Base-by-base conservation (phyloP, 768 basidiomycete genomes). In the Brasilioporus rufonigricans region DNA sequence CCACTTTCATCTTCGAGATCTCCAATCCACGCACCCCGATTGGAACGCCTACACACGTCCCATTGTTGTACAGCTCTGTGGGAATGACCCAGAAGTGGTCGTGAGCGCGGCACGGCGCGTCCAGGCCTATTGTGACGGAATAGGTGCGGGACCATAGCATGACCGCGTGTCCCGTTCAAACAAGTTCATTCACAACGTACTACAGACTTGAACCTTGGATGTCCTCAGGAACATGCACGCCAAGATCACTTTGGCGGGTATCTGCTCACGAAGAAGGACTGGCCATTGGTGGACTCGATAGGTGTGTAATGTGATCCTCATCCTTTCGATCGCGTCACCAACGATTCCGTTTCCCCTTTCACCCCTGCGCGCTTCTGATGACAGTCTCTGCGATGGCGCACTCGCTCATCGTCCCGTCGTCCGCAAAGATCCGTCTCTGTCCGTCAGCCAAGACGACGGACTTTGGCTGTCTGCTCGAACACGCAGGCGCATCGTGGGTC, bases 201-300 rank as follows among this genome's bases (percentile, higher is more conserved):
- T 29, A 32, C 58, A 92, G 90, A 91, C 73, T 65, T 91, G 49
- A 92, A 92, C 67, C 78, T 91, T 12, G 90, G 90, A 16, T 92
- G 90, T 66, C 90, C 90, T 23, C 88, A 88, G 61, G 81, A 85
- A 49, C 75, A 78, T 24, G 88, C 89, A 13, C 74, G 76, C 35
- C 79, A 85, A 38, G 82, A 77, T 11, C 88, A 86, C 61, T 87
- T 79, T 62, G 90, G 89, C 3, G 87, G 84, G 18, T 92, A 91
- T 64, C 75, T 92, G n/a, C 77, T 91, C 14, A 79, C 77, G 21
- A 82, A 84, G 62, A 82, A 80, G 60, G 87, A 91, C 56, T 88
- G 89, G 88, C 81, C 83, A 3, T 62, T 85, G 11, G 81, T 90
- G 0, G 76, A 84, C 61, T 65, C 74, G 41, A 83, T 91, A 52